A percentile compares a stretch with the other conserved stretches of the same genome.
These are phyloP conservation scores for Penicillium riverlandense DNA, from an alignment of 495 filamentous ascomycete genomes.

Conservation along the genomic window DNA sequence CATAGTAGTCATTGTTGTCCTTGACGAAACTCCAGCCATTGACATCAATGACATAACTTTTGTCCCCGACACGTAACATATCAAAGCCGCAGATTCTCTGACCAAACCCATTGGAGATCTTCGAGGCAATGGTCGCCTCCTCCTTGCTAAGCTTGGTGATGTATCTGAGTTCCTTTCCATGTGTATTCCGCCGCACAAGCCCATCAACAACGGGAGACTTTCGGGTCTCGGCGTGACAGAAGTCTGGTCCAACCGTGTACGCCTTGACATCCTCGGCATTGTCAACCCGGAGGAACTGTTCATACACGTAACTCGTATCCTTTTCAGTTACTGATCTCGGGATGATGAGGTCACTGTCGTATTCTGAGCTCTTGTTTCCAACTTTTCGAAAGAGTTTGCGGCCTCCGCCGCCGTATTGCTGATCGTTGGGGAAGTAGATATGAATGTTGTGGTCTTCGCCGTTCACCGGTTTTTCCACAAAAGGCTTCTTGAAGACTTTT, in stretches of 20 bases:
- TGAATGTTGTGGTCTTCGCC: slow-evolving; percentile 98
- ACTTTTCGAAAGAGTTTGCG: slow-evolving; percentile 92
- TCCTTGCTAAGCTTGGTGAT: slow-evolving; percentile 77
- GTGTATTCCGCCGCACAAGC: slow-evolving; percentile 87
- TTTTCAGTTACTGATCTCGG: slow-evolving; percentile 76
- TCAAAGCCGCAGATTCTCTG: slow-evolving; percentile 97
- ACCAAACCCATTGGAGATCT: slow-evolving; percentile 87
- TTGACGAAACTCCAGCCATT: slow-evolving; percentile 99
- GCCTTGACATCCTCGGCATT: slow-evolving; percentile 98
- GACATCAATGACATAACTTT: slow-evolving; percentile 97
- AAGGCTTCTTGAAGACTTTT: slow-evolving; percentile 74
- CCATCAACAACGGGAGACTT: slow-evolving; percentile 98
- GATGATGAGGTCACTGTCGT: slow-evolving; percentile 63
- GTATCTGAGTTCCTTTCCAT: slow-evolving; percentile 95
- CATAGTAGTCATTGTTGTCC: slow-evolving; percentile 98
- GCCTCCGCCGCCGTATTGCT: slow-evolving; percentile 72
- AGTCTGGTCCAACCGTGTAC: slow-evolving; percentile 90
- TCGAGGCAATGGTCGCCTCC: slow-evolving; percentile 77
- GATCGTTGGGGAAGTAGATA: slow-evolving; percentile 85
- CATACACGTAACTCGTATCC: slow-evolving; percentile 83
- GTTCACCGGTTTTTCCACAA: slow-evolving; percentile 97
- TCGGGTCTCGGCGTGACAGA: slow-evolving; percentile 92
- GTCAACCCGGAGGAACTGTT: slow-evolving; percentile 91
- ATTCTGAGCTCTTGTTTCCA: slow-evolving; percentile 96
- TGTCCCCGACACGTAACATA: slow-evolving; percentile 75